phyloP scores from a whole-genome alignment of 1,284 basidiomycete genomes.

The Irpex lacteus region DNA sequence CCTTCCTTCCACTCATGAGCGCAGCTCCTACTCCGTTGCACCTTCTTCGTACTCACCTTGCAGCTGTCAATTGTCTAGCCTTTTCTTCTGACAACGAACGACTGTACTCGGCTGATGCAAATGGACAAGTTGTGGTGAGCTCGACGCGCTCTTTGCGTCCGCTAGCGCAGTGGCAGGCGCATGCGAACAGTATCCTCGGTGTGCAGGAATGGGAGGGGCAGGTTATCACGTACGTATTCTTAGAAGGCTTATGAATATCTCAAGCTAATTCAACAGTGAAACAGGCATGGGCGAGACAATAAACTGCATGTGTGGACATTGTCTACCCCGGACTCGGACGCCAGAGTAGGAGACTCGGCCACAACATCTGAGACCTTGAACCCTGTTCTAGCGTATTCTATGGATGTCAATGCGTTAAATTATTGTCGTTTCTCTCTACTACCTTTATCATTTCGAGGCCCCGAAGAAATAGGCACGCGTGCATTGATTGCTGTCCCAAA shows the following conservation, averaged over 20 bases:
- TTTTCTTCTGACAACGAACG: conserved; percentile 70
- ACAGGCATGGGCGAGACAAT: conserved; percentile 81
- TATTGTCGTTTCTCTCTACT: conserved; percentile 80
- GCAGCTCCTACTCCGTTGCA: conserved; percentile 35
- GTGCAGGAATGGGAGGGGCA: conserved; percentile 67
- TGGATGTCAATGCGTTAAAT: conserved; percentile 88
- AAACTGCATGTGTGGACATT: conserved; percentile 72
- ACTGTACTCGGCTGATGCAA: conserved; percentile 79
- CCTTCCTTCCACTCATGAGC: not conserved
- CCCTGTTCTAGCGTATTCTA: conserved; percentile 57
- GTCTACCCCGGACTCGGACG: conserved; percentile 37
- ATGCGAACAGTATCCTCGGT: conserved; percentile 72
- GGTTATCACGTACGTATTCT: conserved; percentile 65
- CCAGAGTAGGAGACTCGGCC: conserved; percentile 54
- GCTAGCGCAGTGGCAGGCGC: conserved; percentile 73
- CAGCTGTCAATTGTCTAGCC: conserved; percentile 53
- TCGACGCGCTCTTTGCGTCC: conserved; percentile 72
- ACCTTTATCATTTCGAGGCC: conserved; percentile 16
- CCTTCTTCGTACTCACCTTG: conserved; percentile 69
- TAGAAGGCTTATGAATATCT: not conserved
- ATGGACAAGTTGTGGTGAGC: conserved; percentile 69
- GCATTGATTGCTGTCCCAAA: conserved; percentile 81
- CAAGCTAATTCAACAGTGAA: not conserved
- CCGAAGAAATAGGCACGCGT: conserved; percentile 14
- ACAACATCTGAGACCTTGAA: conserved; percentile 43